Evolutionary conservation across 2,329 filamentous ascomycete genomes (phyloP), one percentile per base, ranked within the genome.

Genomic region (Zelopaecilomyces penicillatus): DNA sequence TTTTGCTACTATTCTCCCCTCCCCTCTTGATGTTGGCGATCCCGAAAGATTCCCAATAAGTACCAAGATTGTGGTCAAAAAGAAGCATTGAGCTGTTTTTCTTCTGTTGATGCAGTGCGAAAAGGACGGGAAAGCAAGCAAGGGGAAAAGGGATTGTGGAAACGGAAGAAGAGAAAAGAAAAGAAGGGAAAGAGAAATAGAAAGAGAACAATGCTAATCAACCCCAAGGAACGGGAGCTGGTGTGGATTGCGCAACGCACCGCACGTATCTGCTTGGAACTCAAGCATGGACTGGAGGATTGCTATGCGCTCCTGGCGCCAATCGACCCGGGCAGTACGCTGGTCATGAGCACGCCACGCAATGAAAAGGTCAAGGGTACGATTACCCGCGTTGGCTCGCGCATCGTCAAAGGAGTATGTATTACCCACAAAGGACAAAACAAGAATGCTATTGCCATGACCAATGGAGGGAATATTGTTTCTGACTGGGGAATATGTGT

Each of bases 341-440:
- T 98, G 29, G 90, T 93, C 30, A 76, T 98, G 53, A 93, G 86
- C 50, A 94, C 90, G 10, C 77, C 85, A 45, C 80, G 90, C 45
- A 91, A 87, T 44, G 93, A 98, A 68, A 81, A 78, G 53, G 82
- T 97, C 50, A 98, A 98, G 65, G 93, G 93, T 12, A 87, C 88
- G 56, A 80, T 97, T 48, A 97, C 91, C 1, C 80, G 93, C 43
- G 80, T 95, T 32, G 93, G 93, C 34, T 87, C 87, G n/a, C 81
- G 85, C 42, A 84, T 98, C 51, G 84, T 95, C 51, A 95, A 95
- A 63, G 91, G 89, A 53, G 87, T 90, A 72, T 55, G 82, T 74
- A 5, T 4, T 30, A 33, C 28, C 45, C 28, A 19, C 2, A 19
- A 19, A 19, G 19, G 19, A 19, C 19, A 19, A 19, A 19, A 19